Conservation (phyloP, 2,329 filamentous ascomycete genomes). For the Nectriaceae sp. region DNA sequence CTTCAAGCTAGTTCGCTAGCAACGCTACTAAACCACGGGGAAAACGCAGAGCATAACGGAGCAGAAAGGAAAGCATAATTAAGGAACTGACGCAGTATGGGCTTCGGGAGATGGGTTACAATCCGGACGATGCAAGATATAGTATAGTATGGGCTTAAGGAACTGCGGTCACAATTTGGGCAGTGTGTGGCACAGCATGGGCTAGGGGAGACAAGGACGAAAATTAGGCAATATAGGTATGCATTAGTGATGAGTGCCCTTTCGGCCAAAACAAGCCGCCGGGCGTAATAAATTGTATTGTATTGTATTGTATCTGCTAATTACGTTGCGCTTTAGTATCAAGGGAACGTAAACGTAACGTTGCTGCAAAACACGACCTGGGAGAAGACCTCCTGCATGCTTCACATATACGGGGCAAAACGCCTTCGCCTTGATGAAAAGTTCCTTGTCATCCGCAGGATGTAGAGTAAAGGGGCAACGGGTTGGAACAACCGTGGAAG, state of each 20-base stretch:
- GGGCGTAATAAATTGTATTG: neutral
- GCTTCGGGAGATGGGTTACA: neutral
- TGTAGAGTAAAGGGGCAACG: no score
- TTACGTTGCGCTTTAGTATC: no score
- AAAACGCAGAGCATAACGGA: neutral
- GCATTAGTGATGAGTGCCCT: neutral
- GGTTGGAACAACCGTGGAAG: no score
- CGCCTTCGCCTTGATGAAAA: no score
- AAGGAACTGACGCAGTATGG: neutral
- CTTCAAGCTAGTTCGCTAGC: constrained; percentile 8
- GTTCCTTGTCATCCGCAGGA: no score
- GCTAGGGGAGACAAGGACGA: neutral
- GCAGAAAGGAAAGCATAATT: neutral
- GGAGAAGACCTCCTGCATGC: no score
- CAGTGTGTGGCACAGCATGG: neutral
- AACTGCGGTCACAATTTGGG: neutral
- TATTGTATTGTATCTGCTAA: neutral
- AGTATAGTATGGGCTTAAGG: neutral
- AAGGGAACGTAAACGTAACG: no score
- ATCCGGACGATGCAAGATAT: neutral
- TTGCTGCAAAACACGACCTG: no score
- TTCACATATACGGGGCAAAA: no score
- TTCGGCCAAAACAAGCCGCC: neutral
- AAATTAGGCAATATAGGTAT: neutral
- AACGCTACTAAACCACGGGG: constrained; percentile 2